phyloP scores from a whole-genome alignment of 345 rosid species.

The Eucalyptus marginata region DNA sequence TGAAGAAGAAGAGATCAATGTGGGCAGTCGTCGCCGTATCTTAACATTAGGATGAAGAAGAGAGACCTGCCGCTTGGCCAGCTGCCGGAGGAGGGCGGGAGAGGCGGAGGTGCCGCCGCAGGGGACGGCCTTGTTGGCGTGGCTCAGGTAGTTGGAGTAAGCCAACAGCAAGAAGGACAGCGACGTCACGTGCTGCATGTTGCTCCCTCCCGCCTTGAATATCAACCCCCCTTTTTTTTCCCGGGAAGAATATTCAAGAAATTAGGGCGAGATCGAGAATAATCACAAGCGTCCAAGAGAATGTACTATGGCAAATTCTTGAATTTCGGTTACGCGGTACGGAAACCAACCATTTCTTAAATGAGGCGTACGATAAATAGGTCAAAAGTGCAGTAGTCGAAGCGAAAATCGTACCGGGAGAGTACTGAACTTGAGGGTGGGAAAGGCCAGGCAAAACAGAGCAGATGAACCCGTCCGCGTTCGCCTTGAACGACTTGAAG shows the following conservation, averaged over 20 bases:
- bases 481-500: constrained; percentile 76
- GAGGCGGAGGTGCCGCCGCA: constrained; percentile 51
- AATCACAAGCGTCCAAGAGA: background rate
- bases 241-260: background rate
- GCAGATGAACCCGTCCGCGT: constrained; percentile 89
- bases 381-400: background rate
- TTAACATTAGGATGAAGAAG: background rate
- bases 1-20: background rate
- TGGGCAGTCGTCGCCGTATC: background rate
- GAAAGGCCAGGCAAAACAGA: constrained; percentile 87
- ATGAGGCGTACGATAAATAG: background rate
- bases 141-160: constrained; percentile 77
- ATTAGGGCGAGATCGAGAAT: background rate
- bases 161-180: constrained; percentile 75
- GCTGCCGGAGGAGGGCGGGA: constrained; percentile 44
- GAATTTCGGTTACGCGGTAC: background rate
- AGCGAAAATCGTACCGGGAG: constrained; percentile 47
- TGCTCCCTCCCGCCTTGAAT: constrained; percentile 85
- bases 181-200: constrained; percentile 97
- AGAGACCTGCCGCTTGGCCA: constrained; percentile 50
- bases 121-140: constrained; percentile 39
- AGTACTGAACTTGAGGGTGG: constrained; percentile 89
- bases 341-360: background rate
- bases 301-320: background rate
- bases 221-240: constrained; percentile 57